These are phyloP conservation scores for Torulaspora indica DNA, from an alignment of 805 yeast genomes.

Conservation along the genomic window DNA sequence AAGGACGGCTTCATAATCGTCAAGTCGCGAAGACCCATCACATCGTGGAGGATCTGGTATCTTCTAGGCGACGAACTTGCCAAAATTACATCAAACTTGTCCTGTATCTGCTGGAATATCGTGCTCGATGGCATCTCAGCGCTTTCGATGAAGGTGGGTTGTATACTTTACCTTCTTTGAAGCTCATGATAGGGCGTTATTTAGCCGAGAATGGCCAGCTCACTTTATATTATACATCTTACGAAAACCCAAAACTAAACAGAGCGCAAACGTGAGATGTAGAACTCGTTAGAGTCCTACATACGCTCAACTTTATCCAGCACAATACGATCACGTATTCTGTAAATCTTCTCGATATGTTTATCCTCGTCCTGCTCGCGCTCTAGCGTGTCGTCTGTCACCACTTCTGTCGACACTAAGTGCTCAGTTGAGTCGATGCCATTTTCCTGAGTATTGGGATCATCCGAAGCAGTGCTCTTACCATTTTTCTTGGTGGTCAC, in stretches of 20 bases:
- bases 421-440: neutral
- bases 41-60: slow-evolving; percentile 57
- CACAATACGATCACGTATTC: slow-evolving; percentile 28
- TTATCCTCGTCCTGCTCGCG: slow-evolving; percentile 10
- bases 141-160: too few species aligned
- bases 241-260: neutral
- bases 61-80: slow-evolving; percentile 88
- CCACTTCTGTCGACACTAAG: neutral
- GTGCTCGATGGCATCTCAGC: neutral
- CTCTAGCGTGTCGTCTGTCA: neutral
- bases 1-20: slow-evolving; percentile 60
- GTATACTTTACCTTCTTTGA: neutral
- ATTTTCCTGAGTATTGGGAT: slow-evolving; percentile 7
- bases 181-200: neutral
- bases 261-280: neutral
- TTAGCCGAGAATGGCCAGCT: neutral
- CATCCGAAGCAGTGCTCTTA: slow-evolving; percentile 1
- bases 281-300: slow-evolving; percentile 8
- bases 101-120: slow-evolving; percentile 9
- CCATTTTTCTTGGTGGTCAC: slow-evolving; percentile 15
- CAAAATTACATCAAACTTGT: slow-evolving; percentile 44
- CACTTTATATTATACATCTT: neutral
- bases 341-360: slow-evolving; percentile 29
- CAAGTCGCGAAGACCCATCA: slow-evolving; percentile 45
- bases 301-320: slow-evolving; percentile 28